Conservation (phyloP, 768 basidiomycete species). For the Trametes cinnabarina region DNA sequence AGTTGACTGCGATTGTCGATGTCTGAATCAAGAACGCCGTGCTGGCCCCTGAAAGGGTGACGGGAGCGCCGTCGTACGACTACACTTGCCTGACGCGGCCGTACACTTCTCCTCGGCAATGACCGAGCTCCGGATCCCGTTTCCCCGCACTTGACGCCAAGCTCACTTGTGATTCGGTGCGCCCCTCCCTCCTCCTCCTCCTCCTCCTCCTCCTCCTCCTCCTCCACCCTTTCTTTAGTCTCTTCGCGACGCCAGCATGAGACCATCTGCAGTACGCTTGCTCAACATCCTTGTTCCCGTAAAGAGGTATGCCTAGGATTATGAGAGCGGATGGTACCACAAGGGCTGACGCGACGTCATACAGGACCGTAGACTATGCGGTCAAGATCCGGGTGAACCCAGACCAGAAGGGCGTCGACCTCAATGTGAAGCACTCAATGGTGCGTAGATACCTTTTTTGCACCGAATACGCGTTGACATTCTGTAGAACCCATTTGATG, state of each 20-base stretch:
- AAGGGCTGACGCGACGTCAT: neutral
- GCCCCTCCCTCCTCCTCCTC: neutral
- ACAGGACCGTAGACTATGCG: slow-evolving; percentile 93
- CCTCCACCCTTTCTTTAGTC: no score
- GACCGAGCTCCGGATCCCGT: slow-evolving; percentile 8
- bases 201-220: neutral
- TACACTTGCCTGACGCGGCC: neutral
- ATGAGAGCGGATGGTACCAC: neutral
- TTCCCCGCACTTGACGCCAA: slow-evolving; percentile 9
- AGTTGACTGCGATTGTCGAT: no score
- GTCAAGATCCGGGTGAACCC: slow-evolving; percentile 98
- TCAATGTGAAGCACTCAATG: slow-evolving; percentile 99
- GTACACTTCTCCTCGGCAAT: neutral
- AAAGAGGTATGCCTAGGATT: slow-evolving; percentile 59
- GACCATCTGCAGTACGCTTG: slow-evolving; percentile 65
- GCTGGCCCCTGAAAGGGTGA: no score
- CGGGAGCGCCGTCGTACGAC: neutral
- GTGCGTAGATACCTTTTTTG: slow-evolving; percentile 42
- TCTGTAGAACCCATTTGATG: slow-evolving; percentile 92
- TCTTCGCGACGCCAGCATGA: slow-evolving; percentile 51
- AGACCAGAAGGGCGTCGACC: slow-evolving; percentile 92
- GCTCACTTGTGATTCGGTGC: slow-evolving; percentile 3
- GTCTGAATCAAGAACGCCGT: no score
- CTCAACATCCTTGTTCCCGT: slow-evolving; percentile 93
- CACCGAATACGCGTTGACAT: neutral